Base-by-base conservation (phyloP, 2,329 filamentous ascomycete species). In the Tolypocladium pustulatum region DNA sequence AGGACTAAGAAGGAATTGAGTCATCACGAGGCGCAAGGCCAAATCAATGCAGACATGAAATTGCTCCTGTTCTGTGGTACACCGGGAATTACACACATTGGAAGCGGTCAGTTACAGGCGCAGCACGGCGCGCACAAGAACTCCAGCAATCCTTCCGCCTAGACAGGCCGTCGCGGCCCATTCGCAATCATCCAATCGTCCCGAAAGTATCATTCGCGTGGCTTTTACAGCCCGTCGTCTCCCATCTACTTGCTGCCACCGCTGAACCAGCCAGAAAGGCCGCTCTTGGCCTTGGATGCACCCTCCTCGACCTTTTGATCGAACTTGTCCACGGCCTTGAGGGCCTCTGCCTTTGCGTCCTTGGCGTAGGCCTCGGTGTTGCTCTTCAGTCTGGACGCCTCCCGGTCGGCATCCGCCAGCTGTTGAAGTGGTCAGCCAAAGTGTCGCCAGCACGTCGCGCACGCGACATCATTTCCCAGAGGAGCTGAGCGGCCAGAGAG, bases 211-310 rank as follows among this genome's bases (percentile, higher is more conserved):
- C 30, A 10, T 6, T 15, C 15, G 6, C 34, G 22, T 15, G 34
- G 32, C 34, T 37, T 34, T 15, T 22, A 17, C 3, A 17, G 34
- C 34, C 22, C n/a, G 15, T 17, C n/a, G 22, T 57, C 7, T 49
- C 15, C 38, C 32, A 9, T 53, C 65, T 64, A 71, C 63, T 73
- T 74, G 67, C 67, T 67, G 56, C 82, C 81, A 58, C 91, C 87
- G 59, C 91, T 87, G 68, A 97, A 96, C 92, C 91, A 97, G 71
- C 88, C 83, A 49, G 88, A 89, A 67, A 96, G 74, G 63, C 88
- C 88, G 67, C 85, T 84, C 85, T 96, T 96, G 52, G 91, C 89
- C 78, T 96, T 88, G 56, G 85, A 75, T 4, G 91, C 85, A 64
- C 86, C 85, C 64, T 89, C 79, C 78, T 92, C 89, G 57, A 96